Evolutionary conservation across 306 rosid genomes (phyloP).

Genomic region (Vigna mungo): DNA sequence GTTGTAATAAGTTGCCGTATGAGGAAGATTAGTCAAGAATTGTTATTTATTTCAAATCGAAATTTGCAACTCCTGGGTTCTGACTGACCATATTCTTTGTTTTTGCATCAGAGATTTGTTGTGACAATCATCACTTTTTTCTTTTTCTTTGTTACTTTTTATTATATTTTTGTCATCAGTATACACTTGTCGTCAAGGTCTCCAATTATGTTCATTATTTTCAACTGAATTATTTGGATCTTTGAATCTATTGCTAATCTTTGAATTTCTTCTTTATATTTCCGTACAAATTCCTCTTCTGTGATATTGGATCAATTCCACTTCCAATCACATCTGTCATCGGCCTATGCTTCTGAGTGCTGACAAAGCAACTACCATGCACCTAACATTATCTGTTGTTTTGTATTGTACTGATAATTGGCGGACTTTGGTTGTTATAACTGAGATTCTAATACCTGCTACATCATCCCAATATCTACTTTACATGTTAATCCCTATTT

Average conservation of each 20-base stretch:
- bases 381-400: neutral
- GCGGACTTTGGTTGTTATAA: neutral
- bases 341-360: neutral
- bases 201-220: slow-evolving; percentile 9
- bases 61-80: slow-evolving; percentile 32
- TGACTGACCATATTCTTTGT: slow-evolving; percentile 36
- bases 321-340: neutral
- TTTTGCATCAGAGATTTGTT: slow-evolving; percentile 29
- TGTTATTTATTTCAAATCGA: slow-evolving; percentile 36
- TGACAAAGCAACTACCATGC: neutral
- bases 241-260: slow-evolving; percentile 3
- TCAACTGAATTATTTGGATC: slow-evolving; percentile 16
- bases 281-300: neutral
- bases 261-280: neutral
- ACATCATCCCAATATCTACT: too few relatives aligned
- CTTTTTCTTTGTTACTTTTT: neutral
- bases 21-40: slow-evolving; percentile 32
- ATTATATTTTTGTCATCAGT: neutral
- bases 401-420: neutral
- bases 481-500: neutral
- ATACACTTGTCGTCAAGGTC: neutral
- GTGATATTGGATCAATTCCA: neutral
- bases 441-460: slow-evolving; percentile 7
- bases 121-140: slow-evolving; percentile 12
- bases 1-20: slow-evolving; percentile 45